Percentiles rank a stretch among this genome's conserved stretches.
These are phyloP conservation scores for Penicillium freii DNA, from an alignment of 2,329 filamentous ascomycete genomes.

Conservation along the genomic window DNA sequence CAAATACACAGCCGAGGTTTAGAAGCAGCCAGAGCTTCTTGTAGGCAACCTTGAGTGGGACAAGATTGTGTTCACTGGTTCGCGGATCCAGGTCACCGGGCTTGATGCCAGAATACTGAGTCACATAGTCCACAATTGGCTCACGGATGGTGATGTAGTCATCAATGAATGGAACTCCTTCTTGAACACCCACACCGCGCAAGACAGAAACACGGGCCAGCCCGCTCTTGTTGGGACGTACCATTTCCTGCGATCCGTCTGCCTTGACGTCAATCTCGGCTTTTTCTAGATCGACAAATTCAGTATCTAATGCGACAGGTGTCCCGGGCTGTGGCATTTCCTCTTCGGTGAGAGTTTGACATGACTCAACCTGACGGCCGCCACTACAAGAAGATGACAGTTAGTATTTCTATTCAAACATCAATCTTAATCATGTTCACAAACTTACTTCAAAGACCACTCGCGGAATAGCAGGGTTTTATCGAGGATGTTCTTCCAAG, in stretches of 20 bases:
- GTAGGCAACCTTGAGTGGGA: constrained; percentile 87
- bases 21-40: constrained; percentile 97
- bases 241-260: constrained; percentile 86
- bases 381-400: constrained; percentile 25
- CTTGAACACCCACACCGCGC: constrained; percentile 70
- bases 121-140: constrained; percentile 91
- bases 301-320: constrained; percentile 87
- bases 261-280: constrained; percentile 96
- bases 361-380: constrained; percentile 40
- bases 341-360: constrained; percentile 40
- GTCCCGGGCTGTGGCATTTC: constrained; percentile 71
- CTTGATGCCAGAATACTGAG: constrained; percentile 87
- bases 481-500: constrained; percentile 83
- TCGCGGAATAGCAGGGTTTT: constrained; percentile 80
- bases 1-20: constrained; percentile 89
- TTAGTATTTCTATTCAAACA: background rate
- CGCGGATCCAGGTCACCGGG: constrained; percentile 78
- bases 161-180: constrained; percentile 88
- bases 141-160: constrained; percentile 94
- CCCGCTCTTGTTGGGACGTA: constrained; percentile 84
- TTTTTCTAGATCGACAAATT: constrained; percentile 90
- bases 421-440: no score
- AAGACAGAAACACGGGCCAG: constrained; percentile 91
- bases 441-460: constrained; percentile 52
- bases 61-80: constrained; percentile 75